A percentile compares a stretch with the other conserved stretches of the same genome.
Evolutionary conservation across 257 asterid species (phyloP).

Genomic region (Nyctanthes arbortristis): DNA sequence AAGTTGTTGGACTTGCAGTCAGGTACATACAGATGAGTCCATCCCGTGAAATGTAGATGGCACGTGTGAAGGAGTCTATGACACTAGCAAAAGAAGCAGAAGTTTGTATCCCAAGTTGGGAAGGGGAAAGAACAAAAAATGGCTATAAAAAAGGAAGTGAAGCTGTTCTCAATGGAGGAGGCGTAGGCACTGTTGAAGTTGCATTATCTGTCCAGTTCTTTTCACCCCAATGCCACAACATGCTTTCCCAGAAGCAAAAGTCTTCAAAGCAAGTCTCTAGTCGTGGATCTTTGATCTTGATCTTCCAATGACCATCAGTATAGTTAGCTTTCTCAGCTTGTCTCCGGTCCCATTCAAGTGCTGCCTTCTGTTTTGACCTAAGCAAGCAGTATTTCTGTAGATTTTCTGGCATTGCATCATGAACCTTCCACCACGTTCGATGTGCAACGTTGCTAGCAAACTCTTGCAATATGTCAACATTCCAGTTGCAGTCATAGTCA

Average conservation of each 20-base stretch:
- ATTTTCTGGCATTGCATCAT: conserved; percentile 89
- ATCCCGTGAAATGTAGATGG: neutral
- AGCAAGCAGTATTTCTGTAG: conserved; percentile 78
- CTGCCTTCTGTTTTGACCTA: conserved; percentile 88
- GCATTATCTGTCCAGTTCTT: conserved; percentile 78
- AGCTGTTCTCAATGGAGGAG: conserved; percentile 29
- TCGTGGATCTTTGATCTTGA: conserved; percentile 56
- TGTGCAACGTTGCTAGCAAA: conserved; percentile 88
- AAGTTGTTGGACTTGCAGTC: neutral
- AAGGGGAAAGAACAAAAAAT: neutral
- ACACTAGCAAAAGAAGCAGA: neutral
- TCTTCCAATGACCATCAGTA: conserved; percentile 81
- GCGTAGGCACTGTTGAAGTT: conserved; percentile 40
- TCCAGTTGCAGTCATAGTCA: conserved; percentile 96
- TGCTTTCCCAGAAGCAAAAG: conserved; percentile 90
- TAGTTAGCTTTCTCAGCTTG: conserved; percentile 83
- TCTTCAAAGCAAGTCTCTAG: conserved; percentile 67
- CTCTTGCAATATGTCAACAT: conserved; percentile 62
- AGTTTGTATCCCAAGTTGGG: neutral
- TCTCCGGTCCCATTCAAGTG: conserved; percentile 76
- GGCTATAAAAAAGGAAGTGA: conserved; percentile 46
- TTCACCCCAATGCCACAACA: conserved; percentile 96
- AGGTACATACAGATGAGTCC: neutral
- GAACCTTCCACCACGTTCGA: conserved; percentile 88
- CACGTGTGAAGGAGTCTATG: neutral